Evolutionary conservation across 495 filamentous ascomycete genomes (phyloP).

Genomic region (Xylaria sp.): DNA sequence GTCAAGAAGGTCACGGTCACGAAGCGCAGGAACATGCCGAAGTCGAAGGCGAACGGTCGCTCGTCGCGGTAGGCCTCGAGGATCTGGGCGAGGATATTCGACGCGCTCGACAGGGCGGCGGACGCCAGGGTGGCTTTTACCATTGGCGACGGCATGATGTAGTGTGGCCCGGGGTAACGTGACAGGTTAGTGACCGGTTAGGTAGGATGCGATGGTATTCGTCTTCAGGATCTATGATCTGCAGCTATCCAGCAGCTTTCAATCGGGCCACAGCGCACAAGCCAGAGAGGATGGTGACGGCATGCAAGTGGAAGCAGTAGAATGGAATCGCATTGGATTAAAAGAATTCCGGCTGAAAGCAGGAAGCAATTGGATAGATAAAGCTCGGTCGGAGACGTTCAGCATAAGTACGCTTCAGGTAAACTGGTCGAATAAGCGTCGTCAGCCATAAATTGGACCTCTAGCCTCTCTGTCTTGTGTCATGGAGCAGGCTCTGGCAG

Average conservation of each 20-base stretch:
- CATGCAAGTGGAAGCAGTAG: slow-evolving; percentile 8
- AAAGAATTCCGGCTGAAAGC: not conserved
- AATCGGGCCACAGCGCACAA: slow-evolving; percentile 20
- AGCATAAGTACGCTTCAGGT: not conserved
- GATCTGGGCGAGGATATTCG: slow-evolving; percentile 42
- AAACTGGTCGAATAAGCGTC: not conserved
- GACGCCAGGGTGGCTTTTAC: slow-evolving; percentile 42
- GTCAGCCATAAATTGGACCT: slow-evolving; percentile 13
- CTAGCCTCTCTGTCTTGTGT: not conserved
- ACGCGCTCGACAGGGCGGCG: slow-evolving; percentile 38
- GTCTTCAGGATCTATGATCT: not conserved
- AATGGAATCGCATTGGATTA: slow-evolving; percentile 20
- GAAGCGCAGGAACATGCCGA: slow-evolving; percentile 41
- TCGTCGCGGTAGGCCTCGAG: slow-evolving; percentile 41
- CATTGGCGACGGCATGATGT: slow-evolving; percentile 41
- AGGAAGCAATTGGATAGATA: not conserved
- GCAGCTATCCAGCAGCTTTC: not conserved
- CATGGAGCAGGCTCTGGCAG: slow-evolving; percentile 1
- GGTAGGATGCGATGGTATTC: slow-evolving; percentile 1
- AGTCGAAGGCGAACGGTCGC: slow-evolving; percentile 37
- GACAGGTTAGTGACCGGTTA: too few species aligned
- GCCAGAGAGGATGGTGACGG: not conserved
- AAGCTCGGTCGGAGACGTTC: not conserved
- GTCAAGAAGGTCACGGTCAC: slow-evolving; percentile 40
- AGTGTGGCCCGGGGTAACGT: not conserved